Percentiles rank a stretch among this genome's conserved stretches.
phyloP scores from a whole-genome alignment of 176 grass and related monocot genomes.

The Oryza glumipatula region DNA sequence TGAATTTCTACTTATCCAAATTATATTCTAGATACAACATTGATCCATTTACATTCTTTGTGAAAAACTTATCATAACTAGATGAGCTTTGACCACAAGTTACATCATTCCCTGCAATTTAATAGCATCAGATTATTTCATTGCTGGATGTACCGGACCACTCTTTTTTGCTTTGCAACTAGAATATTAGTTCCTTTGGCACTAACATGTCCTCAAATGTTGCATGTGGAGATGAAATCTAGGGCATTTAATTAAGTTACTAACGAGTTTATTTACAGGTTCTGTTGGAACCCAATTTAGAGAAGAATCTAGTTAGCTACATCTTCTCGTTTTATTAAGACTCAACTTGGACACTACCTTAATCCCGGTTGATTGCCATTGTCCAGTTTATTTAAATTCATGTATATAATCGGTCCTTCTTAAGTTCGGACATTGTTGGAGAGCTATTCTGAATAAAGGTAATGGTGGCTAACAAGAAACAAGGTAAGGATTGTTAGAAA shows the following conservation, averaged over 20 bases:
- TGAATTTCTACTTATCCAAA: neutral
- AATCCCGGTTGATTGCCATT: neutral
- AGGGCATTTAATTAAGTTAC: too few species aligned
- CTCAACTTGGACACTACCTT: neutral
- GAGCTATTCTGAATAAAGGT: neutral
- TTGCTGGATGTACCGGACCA: neutral
- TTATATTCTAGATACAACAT: neutral
- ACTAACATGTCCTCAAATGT: neutral
- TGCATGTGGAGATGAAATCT: neutral
- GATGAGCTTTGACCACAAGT: neutral
- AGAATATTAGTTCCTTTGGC: neutral
- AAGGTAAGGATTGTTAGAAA: neutral
- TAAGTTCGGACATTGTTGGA: neutral
- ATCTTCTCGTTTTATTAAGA: too few species aligned
- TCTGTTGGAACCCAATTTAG: too few species aligned
- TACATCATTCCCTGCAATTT: neutral
- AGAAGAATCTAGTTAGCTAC: too few species aligned
- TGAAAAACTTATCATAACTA: neutral
- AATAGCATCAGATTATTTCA: neutral
- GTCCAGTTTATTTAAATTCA: neutral
- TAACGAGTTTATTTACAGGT: too few species aligned
- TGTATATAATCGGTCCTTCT: neutral
- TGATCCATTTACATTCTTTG: neutral
- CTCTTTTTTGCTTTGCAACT: neutral
- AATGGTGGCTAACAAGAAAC: neutral